Evolutionary conservation across 2,329 filamentous ascomycete species (phyloP).

Genomic region (Emmonsiellopsis sp.): DNA sequence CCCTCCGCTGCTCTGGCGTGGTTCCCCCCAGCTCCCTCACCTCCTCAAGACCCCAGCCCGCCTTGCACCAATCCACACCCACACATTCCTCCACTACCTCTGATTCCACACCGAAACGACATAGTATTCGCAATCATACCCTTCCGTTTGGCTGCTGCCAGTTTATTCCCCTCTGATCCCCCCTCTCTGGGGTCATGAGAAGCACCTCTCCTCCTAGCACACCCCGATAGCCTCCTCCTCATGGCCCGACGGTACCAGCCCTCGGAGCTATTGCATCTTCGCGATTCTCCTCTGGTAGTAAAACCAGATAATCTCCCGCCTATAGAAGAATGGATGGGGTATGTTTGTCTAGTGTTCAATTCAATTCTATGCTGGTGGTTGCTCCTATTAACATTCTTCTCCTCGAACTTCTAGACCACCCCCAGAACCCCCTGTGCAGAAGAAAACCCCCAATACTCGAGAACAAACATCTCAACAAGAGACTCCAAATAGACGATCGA

Average conservation of each 20-base stretch:
- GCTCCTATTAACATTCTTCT: not conserved
- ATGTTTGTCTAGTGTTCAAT: slow-evolving; percentile 25
- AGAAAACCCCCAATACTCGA: slow-evolving; percentile 27
- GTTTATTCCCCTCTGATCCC: slow-evolving; percentile 6
- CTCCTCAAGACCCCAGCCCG: not conserved
- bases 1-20: not conserved
- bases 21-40: slow-evolving; percentile 1
- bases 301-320: slow-evolving; percentile 74
- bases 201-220: slow-evolving; percentile 13
- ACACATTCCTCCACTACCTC: not conserved
- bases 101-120: not conserved
- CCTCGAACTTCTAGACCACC: slow-evolving; percentile 25
- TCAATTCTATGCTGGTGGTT: not conserved
- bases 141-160: not conserved
- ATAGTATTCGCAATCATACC: not conserved
- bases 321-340: slow-evolving; percentile 96
- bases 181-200: slow-evolving; percentile 14
- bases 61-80: not conserved
- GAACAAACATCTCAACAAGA: slow-evolving; percentile 27
- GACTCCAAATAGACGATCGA: slow-evolving; percentile 25
- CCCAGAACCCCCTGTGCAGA: slow-evolving; percentile 31
- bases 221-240: slow-evolving; percentile 13
- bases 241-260: slow-evolving; percentile 58
- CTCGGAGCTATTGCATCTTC: slow-evolving; percentile 66
- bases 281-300: slow-evolving; percentile 71